Percentiles rank a stretch among this genome's conserved stretches.
These are phyloP conservation scores for Fusarium palustre DNA, from an alignment of 2,329 filamentous ascomycete genomes.

Conservation along the genomic window DNA sequence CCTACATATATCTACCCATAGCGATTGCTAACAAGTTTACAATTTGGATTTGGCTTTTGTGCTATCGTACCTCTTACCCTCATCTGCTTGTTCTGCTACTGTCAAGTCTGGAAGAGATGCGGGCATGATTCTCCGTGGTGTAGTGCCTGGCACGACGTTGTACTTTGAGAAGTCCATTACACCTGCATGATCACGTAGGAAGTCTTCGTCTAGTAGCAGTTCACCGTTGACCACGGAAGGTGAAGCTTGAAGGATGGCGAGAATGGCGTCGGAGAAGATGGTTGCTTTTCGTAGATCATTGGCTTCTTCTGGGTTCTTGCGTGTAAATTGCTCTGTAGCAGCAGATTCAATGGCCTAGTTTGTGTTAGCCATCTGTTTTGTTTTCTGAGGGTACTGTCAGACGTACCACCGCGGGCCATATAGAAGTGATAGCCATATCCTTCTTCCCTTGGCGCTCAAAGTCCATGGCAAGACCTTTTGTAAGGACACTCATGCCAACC, in stretches of 20 bases:
- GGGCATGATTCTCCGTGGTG: conserved; percentile 83
- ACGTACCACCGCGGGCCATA: conserved; percentile 82
- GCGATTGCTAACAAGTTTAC: conserved; percentile 39
- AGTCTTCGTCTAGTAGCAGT: conserved; percentile 83
- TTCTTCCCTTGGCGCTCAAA: conserved; percentile 73
- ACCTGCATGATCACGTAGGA: conserved; percentile 72
- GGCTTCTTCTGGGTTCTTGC: conserved; percentile 58
- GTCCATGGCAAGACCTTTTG: conserved; percentile 86
- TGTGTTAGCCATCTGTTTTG: background rate
- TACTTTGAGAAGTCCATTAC: conserved; percentile 80
- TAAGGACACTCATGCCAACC: conserved; percentile 83
- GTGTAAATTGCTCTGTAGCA: conserved; percentile 70
- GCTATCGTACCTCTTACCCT: conserved; percentile 79
- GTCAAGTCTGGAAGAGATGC: conserved; percentile 73
- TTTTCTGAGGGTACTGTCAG: background rate
- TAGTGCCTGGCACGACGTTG: conserved; percentile 71
- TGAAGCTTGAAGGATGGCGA: conserved; percentile 75
- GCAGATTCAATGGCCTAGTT: conserved; percentile 76
- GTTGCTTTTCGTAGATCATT: conserved; percentile 74
- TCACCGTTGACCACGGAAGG: conserved; percentile 74
- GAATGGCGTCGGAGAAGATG: conserved; percentile 83
- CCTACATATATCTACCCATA: conserved; percentile 27
- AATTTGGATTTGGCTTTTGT: conserved; percentile 56
- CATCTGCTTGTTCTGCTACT: conserved; percentile 83
- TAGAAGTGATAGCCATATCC: conserved; percentile 80